These are phyloP conservation scores for Saccharomyces cerevisiae DNA, from an alignment of 805 yeast genomes.

Conservation along the genomic window DNA sequence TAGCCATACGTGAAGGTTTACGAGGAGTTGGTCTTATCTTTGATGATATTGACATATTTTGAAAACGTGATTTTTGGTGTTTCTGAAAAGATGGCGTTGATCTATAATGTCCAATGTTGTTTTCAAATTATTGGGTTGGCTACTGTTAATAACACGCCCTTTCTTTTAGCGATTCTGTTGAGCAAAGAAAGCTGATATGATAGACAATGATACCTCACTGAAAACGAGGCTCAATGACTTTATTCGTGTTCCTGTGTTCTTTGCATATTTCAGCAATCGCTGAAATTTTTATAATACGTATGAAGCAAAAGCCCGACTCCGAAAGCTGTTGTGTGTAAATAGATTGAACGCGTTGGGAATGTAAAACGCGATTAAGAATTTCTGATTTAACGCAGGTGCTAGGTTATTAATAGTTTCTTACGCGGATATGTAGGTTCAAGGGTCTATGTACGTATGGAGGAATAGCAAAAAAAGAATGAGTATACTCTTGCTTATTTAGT, in stretches of 20 bases:
- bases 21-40: neutral
- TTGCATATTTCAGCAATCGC: neutral
- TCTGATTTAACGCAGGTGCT: neutral
- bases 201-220: neutral
- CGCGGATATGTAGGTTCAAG: neutral
- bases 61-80: neutral
- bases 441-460: neutral
- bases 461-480: neutral
- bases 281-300: neutral
- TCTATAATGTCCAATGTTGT: neutral
- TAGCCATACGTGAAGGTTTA: neutral
- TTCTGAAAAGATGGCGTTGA: neutral
- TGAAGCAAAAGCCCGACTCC: neutral
- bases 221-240: neutral
- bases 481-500: neutral
- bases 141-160: neutral
- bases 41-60: neutral
- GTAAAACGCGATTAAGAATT: neutral
- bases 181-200: neutral
- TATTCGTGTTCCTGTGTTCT: neutral
- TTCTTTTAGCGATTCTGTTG: neutral
- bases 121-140: neutral
- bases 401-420: neutral
- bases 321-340: neutral
- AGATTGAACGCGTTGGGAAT: neutral